phyloP scores from a whole-genome alignment of 306 rosid genomes.

The Quercus robur region DNA sequence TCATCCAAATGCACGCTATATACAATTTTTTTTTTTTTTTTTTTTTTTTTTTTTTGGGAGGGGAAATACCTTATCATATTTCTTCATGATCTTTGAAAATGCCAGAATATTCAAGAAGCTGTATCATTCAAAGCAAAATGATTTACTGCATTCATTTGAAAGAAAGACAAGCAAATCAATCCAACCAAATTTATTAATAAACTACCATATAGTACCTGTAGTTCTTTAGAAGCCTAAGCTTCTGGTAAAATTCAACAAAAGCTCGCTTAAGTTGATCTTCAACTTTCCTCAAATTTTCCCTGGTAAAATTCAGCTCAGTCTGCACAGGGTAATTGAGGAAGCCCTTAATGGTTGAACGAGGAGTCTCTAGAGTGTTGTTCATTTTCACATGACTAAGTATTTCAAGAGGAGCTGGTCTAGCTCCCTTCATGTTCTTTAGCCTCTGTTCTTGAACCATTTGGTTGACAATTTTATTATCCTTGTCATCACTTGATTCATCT shows the following conservation, averaged over 20 bases:
- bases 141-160: too few relatives aligned
- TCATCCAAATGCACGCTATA: too few relatives aligned
- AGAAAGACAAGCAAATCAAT: not conserved
- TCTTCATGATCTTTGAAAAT: slow-evolving; percentile 80
- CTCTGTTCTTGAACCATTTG: slow-evolving; percentile 17
- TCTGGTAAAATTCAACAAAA: slow-evolving; percentile 55
- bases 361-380: slow-evolving; percentile 53
- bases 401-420: slow-evolving; percentile 49
- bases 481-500: slow-evolving; percentile 1
- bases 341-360: slow-evolving; percentile 54
- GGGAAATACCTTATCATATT: slow-evolving; percentile 63
- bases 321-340: slow-evolving; percentile 37
- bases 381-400: slow-evolving; percentile 44
- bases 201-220: slow-evolving; percentile 28
- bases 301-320: slow-evolving; percentile 42
- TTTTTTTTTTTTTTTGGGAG: too few relatives aligned
- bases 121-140: not conserved
- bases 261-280: slow-evolving; percentile 50
- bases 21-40: too few relatives aligned
- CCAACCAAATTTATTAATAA: not conserved
- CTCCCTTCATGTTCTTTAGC: not conserved
- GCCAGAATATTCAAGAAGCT: slow-evolving; percentile 71
- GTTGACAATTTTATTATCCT: not conserved
- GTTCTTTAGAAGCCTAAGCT: slow-evolving; percentile 67
- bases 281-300: slow-evolving; percentile 46